These are phyloP conservation scores for Pythium myriotylum DNA, from an alignment of 352 stramenopile species.

Conservation along the genomic window DNA sequence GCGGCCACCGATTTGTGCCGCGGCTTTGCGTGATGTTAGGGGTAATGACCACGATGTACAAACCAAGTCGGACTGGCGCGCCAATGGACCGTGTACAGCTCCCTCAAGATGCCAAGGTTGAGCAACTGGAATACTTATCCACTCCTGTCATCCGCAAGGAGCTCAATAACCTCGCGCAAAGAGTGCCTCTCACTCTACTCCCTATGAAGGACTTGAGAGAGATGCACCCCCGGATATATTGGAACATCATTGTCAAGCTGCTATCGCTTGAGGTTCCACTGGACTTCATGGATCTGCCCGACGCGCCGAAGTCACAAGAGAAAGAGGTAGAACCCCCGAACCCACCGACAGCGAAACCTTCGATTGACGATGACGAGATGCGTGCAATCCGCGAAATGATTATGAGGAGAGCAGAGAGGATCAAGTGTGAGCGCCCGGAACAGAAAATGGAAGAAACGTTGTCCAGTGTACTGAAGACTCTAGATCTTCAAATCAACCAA, in stretches of 20 bases:
- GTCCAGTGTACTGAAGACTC: conserved; percentile 9
- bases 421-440: conserved; percentile 9
- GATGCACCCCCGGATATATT: conserved; percentile 52
- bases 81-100: conserved; percentile 1
- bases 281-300: conserved; percentile 48
- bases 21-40: conserved; percentile 41
- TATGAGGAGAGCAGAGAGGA: conserved; percentile 5
- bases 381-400: conserved; percentile 10
- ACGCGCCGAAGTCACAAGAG: conserved; percentile 22
- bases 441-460: conserved; percentile 16
- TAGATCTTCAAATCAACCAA: conserved; percentile 14
- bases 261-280: conserved; percentile 44
- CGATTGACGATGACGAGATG: conserved; percentile 15
- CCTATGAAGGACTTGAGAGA: conserved; percentile 37
- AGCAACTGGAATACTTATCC: conserved; percentile 52
- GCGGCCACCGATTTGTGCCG: conserved; percentile 37
- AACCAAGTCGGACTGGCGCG: background rate
- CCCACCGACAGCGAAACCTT: background rate
- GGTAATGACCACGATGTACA: conserved; percentile 34
- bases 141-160: conserved; percentile 50
- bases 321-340: background rate
- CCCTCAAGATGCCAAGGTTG: conserved; percentile 21
- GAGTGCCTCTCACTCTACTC: conserved; percentile 42
- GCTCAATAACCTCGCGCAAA: conserved; percentile 39
- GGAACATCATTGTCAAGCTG: conserved; percentile 62